These are phyloP conservation scores for Pachysandra terminalis DNA, from an alignment of 164 flowering plant species.

Conservation along the genomic window DNA sequence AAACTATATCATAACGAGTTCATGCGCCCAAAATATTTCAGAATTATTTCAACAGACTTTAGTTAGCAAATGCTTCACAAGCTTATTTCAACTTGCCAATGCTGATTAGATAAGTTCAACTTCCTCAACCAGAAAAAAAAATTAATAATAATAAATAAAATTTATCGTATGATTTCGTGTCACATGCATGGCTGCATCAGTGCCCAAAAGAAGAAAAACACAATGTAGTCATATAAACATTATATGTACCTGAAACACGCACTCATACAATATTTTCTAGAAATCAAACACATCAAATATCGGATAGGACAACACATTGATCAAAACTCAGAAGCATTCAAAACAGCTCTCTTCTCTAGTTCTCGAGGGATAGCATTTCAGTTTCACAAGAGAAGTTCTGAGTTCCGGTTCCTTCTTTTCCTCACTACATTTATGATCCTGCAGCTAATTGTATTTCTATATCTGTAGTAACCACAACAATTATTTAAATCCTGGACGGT, in stretches of 20 bases:
- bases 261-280: too few relatives aligned
- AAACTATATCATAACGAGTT: not conserved
- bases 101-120: not conserved
- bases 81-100: not conserved
- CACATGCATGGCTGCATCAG: too few relatives aligned
- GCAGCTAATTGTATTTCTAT: not conserved
- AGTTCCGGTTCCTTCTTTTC: not conserved
- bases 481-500: too few relatives aligned
- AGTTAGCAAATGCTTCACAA: not conserved
- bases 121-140: not conserved
- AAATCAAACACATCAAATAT: too few relatives aligned
- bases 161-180: too few relatives aligned
- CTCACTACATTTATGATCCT: not conserved
- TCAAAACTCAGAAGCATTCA: too few relatives aligned
- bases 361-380: not conserved
- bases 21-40: not conserved
- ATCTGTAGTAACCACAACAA: too few relatives aligned
- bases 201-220: too few relatives aligned
- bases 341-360: not conserved
- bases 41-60: not conserved
- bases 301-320: too few relatives aligned
- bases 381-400: not conserved
- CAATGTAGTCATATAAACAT: too few relatives aligned
- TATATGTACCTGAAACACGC: too few relatives aligned
- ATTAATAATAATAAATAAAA: too few relatives aligned